These are phyloP conservation scores for Magnusiomyces sp. DNA, from an alignment of 1,139 yeast species.

Conservation along the genomic window DNA sequence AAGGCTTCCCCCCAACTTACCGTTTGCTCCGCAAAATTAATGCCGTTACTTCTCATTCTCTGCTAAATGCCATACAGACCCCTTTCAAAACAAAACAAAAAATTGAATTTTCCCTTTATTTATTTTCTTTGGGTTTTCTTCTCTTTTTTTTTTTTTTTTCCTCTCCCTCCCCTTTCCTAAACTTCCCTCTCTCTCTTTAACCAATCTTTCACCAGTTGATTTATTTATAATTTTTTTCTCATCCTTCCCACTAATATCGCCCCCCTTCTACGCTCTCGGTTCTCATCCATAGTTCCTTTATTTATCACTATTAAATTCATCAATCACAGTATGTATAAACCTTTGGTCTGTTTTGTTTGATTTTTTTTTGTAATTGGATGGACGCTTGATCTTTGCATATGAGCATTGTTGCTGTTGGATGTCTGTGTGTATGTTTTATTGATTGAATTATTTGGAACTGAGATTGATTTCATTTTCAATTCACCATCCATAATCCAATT, in stretches of 20 bases:
- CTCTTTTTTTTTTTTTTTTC: background rate
- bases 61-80: too few species aligned
- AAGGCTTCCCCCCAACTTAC: too few species aligned
- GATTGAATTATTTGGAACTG: too few species aligned
- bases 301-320: background rate
- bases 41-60: too few species aligned
- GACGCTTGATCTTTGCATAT: background rate
- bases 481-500: too few species aligned
- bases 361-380: background rate
- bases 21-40: too few species aligned
- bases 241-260: too few species aligned
- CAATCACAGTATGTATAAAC: background rate
- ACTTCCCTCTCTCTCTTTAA: slow-evolving; percentile 1
- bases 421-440: too few species aligned
- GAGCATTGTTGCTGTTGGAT: background rate
- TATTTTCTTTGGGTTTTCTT: background rate
- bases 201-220: background rate
- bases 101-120: background rate
- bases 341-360: too few species aligned
- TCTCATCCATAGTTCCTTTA: background rate
- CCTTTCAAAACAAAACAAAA: background rate
- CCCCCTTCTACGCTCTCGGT: too few species aligned
- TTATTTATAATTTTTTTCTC: background rate
- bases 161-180: background rate
- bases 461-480: too few species aligned